phyloP scores from a whole-genome alignment of 176 grass and related monocot species.

The Urochloa ruziziensis region DNA sequence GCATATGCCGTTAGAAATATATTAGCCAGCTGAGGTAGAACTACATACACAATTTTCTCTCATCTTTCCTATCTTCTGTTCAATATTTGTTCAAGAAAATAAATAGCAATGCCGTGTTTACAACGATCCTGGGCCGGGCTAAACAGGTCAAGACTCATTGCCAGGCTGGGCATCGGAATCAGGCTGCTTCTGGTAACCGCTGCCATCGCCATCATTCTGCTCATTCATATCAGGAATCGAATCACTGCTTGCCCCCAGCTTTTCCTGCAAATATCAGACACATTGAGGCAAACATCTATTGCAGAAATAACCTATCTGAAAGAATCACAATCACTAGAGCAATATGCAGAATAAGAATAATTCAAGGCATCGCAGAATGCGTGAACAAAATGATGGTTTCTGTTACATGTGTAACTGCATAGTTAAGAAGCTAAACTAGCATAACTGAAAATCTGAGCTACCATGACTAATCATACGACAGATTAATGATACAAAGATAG shows the following conservation, averaged over 20 bases:
- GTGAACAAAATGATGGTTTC: neutral
- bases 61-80: neutral
- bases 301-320: neutral
- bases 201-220: constrained; percentile 20
- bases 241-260: constrained; percentile 47
- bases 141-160: constrained; percentile 12
- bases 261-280: constrained; percentile 50
- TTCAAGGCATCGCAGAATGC: neutral
- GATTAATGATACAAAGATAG: no score
- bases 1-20: neutral
- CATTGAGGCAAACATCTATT: neutral
- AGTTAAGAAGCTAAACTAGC: neutral
- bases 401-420: neutral
- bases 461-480: neutral
- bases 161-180: constrained; percentile 36
- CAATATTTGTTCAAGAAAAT: neutral
- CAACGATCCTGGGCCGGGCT: constrained; percentile 25
- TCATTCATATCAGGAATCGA: constrained; percentile 50
- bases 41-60: neutral
- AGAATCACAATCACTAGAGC: neutral
- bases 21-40: neutral
- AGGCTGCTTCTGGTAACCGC: constrained; percentile 19
- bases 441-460: neutral
- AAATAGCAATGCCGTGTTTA: constrained; percentile 8
- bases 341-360: neutral